Evolutionary conservation across 2,329 filamentous ascomycete species (phyloP), one percentile per base, ranked within the genome.

Genomic region (Nemania bipapillata): DNA sequence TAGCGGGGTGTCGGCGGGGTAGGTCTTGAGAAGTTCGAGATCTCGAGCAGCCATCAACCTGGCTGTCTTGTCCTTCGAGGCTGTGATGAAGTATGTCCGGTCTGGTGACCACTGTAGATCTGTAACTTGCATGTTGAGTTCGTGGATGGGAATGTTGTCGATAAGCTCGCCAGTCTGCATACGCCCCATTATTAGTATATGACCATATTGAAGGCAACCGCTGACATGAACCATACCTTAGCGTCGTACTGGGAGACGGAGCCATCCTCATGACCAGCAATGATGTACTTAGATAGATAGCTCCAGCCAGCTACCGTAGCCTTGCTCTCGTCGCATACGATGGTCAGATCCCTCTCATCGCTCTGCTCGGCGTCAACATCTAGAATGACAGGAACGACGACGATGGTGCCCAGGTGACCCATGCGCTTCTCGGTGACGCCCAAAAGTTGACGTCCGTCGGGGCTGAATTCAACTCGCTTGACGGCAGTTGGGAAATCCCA

Each of bases 381-480:
- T 74, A 90, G 89, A 81, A 89, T 90, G 86, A 99, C 92, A 80
- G 97, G 92, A 79, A 96, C 88, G 72, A 98, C 94, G 71, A 95
- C 91, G 78, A 99, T 97, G 75, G 94, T 97, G 79, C 93, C 93
- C 74, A 98, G 87, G 83, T 93, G 95, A 75, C 96, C 96, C 89
- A 97, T 97, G 78, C 96, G 93, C 91, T 97, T 97, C 86, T 99
- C 96, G 62, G 96, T 99, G 72, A 99, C 94, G 72, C 93, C 95
- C 73, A 99, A 86, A 77, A 99, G 86, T 84, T 92, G 89, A 78
- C 89, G 91, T 78, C 95, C 96, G 82, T 99, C 96, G 78, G 97
- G 92, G 80, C 90, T 94, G 86, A 99, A 99, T 84, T 97, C 95
- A 81, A 97, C 94, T 77, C 96, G 90, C 90, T 99, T 98, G 82